These are phyloP conservation scores for Petunia axillaris DNA, from an alignment of 257 asterid genomes.

Conservation along the genomic window DNA sequence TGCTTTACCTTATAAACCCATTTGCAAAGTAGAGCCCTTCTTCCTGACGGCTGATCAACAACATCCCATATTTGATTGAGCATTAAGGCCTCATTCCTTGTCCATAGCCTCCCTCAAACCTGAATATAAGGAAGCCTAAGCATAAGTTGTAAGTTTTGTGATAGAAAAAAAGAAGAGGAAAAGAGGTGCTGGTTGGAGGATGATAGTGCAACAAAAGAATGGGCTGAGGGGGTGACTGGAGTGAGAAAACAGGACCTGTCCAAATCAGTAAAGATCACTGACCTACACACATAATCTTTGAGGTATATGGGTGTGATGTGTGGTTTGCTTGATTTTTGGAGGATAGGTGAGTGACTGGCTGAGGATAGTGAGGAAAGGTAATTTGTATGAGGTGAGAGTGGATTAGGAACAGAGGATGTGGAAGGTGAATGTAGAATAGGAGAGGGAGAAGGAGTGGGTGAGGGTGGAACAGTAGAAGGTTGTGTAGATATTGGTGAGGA, in stretches of 20 bases:
- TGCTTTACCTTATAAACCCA: not conserved
- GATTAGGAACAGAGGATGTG: not conserved
- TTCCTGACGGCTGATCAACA: not conserved
- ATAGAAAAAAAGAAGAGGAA: not conserved
- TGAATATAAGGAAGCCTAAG: not conserved
- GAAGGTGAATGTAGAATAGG: rapidly evolving
- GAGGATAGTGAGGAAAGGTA: not conserved
- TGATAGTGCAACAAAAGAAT: not conserved
- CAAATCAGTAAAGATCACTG: not conserved
- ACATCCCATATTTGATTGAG: not conserved
- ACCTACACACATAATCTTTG: not conserved
- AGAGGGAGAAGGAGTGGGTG: not conserved
- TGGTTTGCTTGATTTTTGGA: no score
- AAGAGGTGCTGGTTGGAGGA: not conserved
- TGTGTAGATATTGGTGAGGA: no score
- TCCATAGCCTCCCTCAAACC: not conserved
- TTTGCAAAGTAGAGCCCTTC: not conserved
- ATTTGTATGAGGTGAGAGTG: not conserved
- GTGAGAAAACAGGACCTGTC: not conserved
- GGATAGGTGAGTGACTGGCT: not conserved
- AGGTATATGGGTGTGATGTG: not conserved
- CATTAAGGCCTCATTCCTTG: not conserved
- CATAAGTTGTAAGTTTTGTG: not conserved
- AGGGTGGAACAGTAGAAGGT: no score
- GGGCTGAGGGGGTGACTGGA: no score